Percentiles rank a stretch among this genome's conserved stretches.
Evolutionary conservation across 2,329 filamentous ascomycete species (phyloP).

Genomic region (Fusarium poae): DNA sequence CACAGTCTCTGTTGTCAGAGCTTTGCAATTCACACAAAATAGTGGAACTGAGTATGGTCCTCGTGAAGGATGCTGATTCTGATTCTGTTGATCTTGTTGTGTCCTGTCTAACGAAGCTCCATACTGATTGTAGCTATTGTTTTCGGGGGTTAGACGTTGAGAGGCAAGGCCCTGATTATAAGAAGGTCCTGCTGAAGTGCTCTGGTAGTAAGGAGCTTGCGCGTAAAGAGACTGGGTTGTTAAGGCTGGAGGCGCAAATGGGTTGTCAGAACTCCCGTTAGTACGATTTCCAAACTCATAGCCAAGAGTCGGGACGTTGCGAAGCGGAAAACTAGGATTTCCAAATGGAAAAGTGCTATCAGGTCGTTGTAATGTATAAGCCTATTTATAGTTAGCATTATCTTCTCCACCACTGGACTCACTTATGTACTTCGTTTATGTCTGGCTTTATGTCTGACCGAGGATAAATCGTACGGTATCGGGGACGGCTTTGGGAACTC

Average conservation of each 20-base stretch:
- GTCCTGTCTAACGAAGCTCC: not conserved
- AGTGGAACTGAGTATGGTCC: not conserved
- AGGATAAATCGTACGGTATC: not conserved
- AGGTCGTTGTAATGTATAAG: not conserved
- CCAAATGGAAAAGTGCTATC: not conserved
- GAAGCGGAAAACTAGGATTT: not conserved
- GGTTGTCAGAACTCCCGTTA: not conserved
- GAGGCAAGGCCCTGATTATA: not conserved
- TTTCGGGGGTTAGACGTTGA: not conserved
- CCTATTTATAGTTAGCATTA: not conserved
- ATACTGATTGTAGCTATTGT: not conserved
- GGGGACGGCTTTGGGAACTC: not conserved
- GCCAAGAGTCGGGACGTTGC: too few relatives aligned
- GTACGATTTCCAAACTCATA: not conserved
- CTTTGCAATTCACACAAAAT: not conserved
- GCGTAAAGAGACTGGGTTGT: not conserved
- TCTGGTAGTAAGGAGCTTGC: not conserved
- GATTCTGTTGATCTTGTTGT: too few relatives aligned
- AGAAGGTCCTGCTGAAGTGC: too few relatives aligned
- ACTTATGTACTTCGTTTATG: not conserved
- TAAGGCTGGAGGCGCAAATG: not conserved
- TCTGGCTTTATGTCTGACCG: too few relatives aligned
- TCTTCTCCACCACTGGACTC: too few relatives aligned
- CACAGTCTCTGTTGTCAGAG: not conserved
- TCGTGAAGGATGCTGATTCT: too few relatives aligned